These are phyloP conservation scores for Mycosphaerella sp. DNA, from an alignment of 2,329 filamentous ascomycete species.

Conservation along the genomic window DNA sequence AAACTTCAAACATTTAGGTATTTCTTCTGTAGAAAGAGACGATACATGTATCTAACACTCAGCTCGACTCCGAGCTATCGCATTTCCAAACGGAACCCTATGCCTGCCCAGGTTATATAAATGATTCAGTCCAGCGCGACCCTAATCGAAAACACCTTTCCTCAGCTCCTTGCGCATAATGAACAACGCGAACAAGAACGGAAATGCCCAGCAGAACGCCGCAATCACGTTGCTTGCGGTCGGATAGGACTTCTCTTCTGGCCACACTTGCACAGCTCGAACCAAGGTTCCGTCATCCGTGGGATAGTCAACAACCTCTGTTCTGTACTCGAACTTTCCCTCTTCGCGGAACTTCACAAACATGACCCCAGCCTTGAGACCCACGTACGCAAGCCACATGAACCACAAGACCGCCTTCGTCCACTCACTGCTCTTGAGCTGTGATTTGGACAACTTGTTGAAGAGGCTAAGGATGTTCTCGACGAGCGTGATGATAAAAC, in stretches of 20 bases:
- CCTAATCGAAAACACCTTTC: conserved; percentile 3
- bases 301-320: too few species aligned
- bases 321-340: background rate
- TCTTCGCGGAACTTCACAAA: background rate
- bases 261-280: conserved; percentile 1
- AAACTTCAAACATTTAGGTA: too few species aligned
- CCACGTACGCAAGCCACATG: conserved; percentile 5
- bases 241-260: conserved; percentile 1
- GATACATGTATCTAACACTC: too few species aligned
- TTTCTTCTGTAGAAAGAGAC: too few species aligned
- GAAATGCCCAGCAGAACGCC: background rate
- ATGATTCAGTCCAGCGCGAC: background rate
- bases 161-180: conserved; percentile 6
- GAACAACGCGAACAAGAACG: conserved; percentile 4
- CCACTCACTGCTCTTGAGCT: conserved; percentile 4
- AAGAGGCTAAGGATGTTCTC: conserved; percentile 3
- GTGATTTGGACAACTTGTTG: conserved; percentile 2
- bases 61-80: background rate
- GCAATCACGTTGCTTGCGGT: background rate
- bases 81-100: background rate
- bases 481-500: conserved; percentile 2
- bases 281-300: too few species aligned
- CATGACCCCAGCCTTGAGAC: background rate
- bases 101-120: too few species aligned
- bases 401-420: conserved; percentile 2